A percentile compares a stretch with the other conserved stretches of the same genome.
Conservation (phyloP, 257 asterid species). For the Anisodus tanguticus region DNA sequence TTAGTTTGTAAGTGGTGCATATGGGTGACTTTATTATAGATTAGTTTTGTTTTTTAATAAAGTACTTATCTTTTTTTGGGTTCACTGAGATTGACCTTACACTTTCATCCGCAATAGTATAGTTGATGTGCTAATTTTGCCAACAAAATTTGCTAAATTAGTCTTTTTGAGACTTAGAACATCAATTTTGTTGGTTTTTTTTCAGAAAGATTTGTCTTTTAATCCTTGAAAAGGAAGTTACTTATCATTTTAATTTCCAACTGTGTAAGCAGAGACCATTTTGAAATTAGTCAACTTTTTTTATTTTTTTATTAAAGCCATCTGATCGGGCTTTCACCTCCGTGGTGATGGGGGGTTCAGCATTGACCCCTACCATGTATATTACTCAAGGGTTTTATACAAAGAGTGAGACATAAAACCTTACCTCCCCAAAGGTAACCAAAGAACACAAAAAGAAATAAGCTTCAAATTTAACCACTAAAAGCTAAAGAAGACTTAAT, state of each 20-base stretch:
- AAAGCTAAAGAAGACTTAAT: background rate
- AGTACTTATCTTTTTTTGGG: too few relatives aligned
- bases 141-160: too few relatives aligned
- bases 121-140: background rate
- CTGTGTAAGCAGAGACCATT: background rate
- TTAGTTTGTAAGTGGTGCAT: background rate
- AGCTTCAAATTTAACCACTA: background rate
- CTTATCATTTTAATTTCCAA: background rate
- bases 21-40: background rate
- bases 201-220: background rate
- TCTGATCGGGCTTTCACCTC: too few relatives aligned
- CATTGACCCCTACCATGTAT: too few relatives aligned
- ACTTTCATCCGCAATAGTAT: background rate
- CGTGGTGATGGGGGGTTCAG: too few relatives aligned
- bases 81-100: background rate
- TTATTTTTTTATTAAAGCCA: too few relatives aligned
- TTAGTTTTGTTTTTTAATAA: background rate
- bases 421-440: too few relatives aligned
- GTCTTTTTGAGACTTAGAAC: conserved; percentile 7
- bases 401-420: too few relatives aligned
- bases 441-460: too few relatives aligned
- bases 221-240: background rate
- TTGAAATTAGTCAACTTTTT: background rate
- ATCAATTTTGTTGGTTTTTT: background rate
- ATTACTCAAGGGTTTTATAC: too few relatives aligned